Base-by-base conservation (phyloP, 148 eudicot species). In the Cornus florida region DNA sequence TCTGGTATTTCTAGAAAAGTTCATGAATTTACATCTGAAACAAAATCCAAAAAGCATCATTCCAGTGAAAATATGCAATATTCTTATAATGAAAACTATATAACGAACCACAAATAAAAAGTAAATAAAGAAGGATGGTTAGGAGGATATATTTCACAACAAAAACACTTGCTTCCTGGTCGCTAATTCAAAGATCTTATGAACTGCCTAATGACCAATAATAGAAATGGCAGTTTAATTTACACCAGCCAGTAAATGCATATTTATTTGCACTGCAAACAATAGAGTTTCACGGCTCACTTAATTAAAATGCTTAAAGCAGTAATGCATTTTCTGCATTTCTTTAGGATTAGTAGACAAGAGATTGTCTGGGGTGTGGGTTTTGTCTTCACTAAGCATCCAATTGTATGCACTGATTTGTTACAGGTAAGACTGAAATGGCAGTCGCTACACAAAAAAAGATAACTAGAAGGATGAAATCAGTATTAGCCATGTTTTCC, bases 11-110 rank as follows among this genome's bases (percentile, higher is more conserved):
- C 91, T 88, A 11, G 87, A 67, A 78, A 88, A 95, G 82, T 95
- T 95, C 85, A 92, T 72, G 79, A 88, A 95, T 72, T 65, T 82
- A 86, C 99, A 95, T 76, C 99, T 95, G 91, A 92, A 86, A 83
- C 76, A 78, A 75, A 78, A 87, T 13, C 73, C 32, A 10, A 48
- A 57, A 3, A 10, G 13, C 24, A 60, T 79, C 19, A 73, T 71
- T 73, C 24, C 33, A 71, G 43, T 38, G 14, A 35, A 22, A 78
- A 70, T 71, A 38, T 70, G 28, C 48, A 43, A 43, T 43, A 43
- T 20, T 10, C 23, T 70, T 23, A 1, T 20, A 10, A n/a, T 4
- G 22, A 22, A 31, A 72, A 50, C 70, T 57, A 39, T 75, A 38
- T 67, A 14, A 76, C 17, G 28, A 62, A 13, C 22, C 6, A 1